Evolutionary conservation across 495 filamentous ascomycete species (phyloP), one percentile per base, ranked within the genome.

Genomic region (Lasiosphaeria miniovina): DNA sequence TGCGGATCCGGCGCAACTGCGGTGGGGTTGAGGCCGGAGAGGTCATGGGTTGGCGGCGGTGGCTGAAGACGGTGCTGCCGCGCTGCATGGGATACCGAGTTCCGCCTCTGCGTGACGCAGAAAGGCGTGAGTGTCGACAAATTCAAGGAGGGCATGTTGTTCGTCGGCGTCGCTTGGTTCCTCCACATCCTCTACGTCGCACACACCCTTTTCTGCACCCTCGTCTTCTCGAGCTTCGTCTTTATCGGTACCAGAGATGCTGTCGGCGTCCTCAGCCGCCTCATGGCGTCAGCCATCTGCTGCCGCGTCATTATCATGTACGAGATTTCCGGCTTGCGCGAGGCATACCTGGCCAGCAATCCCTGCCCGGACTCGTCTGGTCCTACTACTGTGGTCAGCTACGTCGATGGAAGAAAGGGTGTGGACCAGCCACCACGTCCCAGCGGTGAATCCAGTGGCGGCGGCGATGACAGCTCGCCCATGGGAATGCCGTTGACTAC

Each of bases 271-370:
- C 52, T 71, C 33, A 53, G 58, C 15, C 49, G 63, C 49, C 69
- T 62, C 38, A 48, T 67, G 32, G 54, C 57, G 8, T 67, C 66
- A 6, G 64, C 64, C 15, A 4, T 65, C 4, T 50, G 12, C 6
- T 69, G 68, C 34, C 55, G 61, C 46, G 52, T 67, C 4, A 54
- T 71, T n/a, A 15, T 71, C 41, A 65, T 59, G 36, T 71, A 67
- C 32, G 68, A 71, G 54, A 53, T 69, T 6, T 48, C 62, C 0
- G 65, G 65, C 1, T 35, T 54, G 11, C 11, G 58, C 6, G 51
- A 60, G 50, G 50, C 58, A 15, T 60, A 57, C 32, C 52, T 34
- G 34, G 2, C 12, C 9, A 40, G 9, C 52, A 54, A 54, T 46
- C 38, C 38, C 24, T 24, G 24, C 24, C 24, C 24, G 24, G 24